Evolutionary conservation across 495 filamentous ascomycete species (phyloP), one percentile per base, ranked within the genome.

Genomic region (Xylaria palmicola): DNA sequence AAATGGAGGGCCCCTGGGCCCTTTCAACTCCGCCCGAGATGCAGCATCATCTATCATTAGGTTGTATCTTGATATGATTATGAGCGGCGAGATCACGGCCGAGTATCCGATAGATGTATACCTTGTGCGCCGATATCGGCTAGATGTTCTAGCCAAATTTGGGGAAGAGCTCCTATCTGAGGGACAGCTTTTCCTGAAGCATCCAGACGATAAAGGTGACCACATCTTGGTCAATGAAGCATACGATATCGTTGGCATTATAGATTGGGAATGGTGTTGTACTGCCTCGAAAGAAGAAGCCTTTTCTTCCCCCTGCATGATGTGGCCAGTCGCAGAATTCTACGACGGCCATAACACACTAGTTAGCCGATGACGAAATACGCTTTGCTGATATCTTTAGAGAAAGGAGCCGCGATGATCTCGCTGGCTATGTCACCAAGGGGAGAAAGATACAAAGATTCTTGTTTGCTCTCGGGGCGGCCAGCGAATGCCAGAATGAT

Each of bases 201-300:
- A 81, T 61, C 62, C 64, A 27, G 77, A 79, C 65, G 73, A 81
- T 50, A 79, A 79, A 59, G 77, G 77, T 1, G 76, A 79, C 51
- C 77, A 78, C 47, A 69, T 81, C 34, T 66, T 84, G 3, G 66
- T 81, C 24, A 74, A 82, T 54, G 65, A 75, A 15, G 63, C 74
- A 0, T 77, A 63, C 47, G 73, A 79, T 40, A 79, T 82, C 51
- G 77, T 74, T 1, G 73, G 74, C 15, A 75, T 80, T 36, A 72
- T 79, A 45, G 74, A 82, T 62, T 81, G 74, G 77, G 72, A 81
- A 59, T 79, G 71, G 67, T 72, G 77, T 15, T 50, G 71, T 44
- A 75, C 76, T 8, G 72, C 62, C 19, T 56, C 67, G 0, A 75
- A 71, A 59, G 70, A 67, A 43, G 62, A 59, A 8, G 74, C 76